A percentile compares a stretch with the other conserved stretches of the same genome.
Conservation (phyloP, 176 grass and related monocot genomes). For the Bonia amplexicaulis region DNA sequence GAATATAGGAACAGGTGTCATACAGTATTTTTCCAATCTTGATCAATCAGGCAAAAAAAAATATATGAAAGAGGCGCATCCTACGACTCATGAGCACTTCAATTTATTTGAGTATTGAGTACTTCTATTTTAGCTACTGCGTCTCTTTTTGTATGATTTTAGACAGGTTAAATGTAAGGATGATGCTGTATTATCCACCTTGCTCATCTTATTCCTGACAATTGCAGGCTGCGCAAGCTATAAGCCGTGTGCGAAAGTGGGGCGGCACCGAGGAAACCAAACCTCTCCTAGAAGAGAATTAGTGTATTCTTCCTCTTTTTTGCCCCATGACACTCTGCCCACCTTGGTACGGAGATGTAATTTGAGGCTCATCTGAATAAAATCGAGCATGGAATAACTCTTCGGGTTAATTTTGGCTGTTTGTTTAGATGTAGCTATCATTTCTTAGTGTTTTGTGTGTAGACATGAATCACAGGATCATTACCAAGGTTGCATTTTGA, state of each 20-base stretch:
- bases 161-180: background rate
- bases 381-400: background rate
- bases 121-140: background rate
- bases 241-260: constrained; percentile 33
- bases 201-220: background rate
- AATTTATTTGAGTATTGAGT: background rate
- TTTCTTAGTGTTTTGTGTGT: background rate
- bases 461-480: background rate
- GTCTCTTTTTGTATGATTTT: background rate
- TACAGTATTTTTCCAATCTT: background rate
- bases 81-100: background rate
- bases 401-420: background rate
- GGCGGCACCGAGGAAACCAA: constrained; percentile 5
- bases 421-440: background rate
- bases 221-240: constrained; percentile 38
- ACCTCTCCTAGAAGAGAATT: constrained; percentile 20
- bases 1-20: background rate
- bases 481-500: too few species aligned
- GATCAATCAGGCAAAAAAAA: background rate
- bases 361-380: background rate
- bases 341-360: background rate
- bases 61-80: background rate
- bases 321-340: background rate
- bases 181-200: background rate
- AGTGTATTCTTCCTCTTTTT: background rate